phyloP scores from a whole-genome alignment of 805 yeast genomes.

The Hanseniaspora singularis region DNA sequence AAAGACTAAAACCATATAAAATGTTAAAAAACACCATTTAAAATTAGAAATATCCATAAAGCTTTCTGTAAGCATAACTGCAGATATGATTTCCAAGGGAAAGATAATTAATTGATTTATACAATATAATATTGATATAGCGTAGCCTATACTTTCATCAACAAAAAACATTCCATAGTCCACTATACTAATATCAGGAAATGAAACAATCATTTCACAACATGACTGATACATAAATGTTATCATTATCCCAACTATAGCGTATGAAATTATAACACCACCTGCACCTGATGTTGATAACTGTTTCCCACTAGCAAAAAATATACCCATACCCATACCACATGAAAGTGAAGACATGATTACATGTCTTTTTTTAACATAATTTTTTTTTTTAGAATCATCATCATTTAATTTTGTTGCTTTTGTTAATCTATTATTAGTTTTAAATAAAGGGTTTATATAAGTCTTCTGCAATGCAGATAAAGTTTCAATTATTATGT shows the following conservation, averaged over 20 bases:
- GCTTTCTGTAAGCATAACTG: conserved; percentile 39
- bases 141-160: conserved; percentile 49
- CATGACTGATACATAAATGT: conserved; percentile 14
- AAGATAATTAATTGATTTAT: conserved; percentile 44
- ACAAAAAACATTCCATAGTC: conserved; percentile 46
- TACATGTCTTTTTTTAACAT: conserved; percentile 13
- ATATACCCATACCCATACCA: conserved; percentile 65
- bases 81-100: conserved; percentile 46
- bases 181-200: conserved; percentile 7
- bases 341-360: conserved; percentile 30
- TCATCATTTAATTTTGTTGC: not conserved
- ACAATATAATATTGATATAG: conserved; percentile 49
- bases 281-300: conserved; percentile 15
- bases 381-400: not conserved
- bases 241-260: conserved; percentile 15
- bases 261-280: conserved; percentile 15
- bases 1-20: conserved; percentile 29
- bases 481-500: no score
- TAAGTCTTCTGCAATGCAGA: no score
- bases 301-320: conserved; percentile 33
- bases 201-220: conserved; percentile 16
- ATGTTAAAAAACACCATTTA: conserved; percentile 24
- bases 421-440: not conserved
- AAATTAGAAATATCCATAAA: conserved; percentile 30
- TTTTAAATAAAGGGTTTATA: no score